Conservation (phyloP, 805 yeast species). For the Wickerhamomyces canadensis region DNA sequence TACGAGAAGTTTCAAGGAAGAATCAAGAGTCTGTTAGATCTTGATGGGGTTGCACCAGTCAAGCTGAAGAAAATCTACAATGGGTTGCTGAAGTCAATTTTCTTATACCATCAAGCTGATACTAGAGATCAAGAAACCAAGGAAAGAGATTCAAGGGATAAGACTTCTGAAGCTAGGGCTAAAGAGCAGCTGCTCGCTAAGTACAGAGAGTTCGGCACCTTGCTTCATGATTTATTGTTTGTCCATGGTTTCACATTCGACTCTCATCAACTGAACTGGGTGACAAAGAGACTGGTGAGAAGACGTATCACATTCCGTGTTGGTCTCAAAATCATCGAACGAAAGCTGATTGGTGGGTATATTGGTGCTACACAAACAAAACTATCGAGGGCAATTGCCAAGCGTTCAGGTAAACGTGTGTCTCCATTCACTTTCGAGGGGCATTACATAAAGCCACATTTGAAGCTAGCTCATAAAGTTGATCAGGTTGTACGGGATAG, state of each 20-base stretch:
- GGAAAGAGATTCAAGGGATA: too few species aligned
- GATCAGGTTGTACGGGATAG: conserved; percentile 17
- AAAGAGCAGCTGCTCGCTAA: too few species aligned
- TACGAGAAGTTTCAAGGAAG: conserved; percentile 15
- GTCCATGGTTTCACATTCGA: conserved; percentile 25
- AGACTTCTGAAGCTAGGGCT: too few species aligned
- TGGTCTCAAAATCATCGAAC: conserved; percentile 27
- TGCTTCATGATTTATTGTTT: conserved; percentile 20
- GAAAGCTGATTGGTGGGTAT: conserved; percentile 32
- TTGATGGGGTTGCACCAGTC: conserved; percentile 16
- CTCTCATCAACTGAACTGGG: conserved; percentile 28
- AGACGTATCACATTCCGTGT: conserved; percentile 24
- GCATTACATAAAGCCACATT: background rate
- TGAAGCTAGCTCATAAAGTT: background rate
- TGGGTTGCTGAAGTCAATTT: conserved; percentile 12
- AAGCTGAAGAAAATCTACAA: conserved; percentile 21
- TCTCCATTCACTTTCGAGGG: conserved; percentile 9
- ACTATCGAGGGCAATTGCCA: conserved; percentile 15
- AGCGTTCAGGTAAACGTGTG: background rate
- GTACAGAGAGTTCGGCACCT: conserved; percentile 7
- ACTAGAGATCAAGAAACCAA: conserved; percentile 1
- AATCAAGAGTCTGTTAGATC: conserved; percentile 10
- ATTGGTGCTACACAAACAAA: conserved; percentile 14
- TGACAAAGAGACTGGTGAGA: conserved; percentile 22
- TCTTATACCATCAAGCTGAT: conserved; percentile 3